Percentiles rank a stretch among this genome's conserved stretches.
Conservation (phyloP, 1,284 basidiomycete genomes). For the Ganoderma sinense region DNA sequence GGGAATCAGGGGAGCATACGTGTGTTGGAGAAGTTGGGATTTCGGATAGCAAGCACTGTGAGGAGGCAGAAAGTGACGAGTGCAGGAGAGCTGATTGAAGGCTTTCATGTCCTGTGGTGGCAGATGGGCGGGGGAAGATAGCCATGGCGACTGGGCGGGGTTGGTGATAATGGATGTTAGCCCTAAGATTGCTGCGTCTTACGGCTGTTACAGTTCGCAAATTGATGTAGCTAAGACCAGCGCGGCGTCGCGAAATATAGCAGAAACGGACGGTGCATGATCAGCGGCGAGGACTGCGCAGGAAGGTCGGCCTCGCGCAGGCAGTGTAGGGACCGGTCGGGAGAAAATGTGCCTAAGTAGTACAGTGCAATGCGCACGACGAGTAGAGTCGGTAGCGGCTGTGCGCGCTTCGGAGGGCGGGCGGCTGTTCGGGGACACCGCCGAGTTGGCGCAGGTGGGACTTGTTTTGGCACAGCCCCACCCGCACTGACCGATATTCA, state of each 20-base stretch:
- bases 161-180: background rate
- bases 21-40: conserved; percentile 73
- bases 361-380: background rate
- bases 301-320: background rate
- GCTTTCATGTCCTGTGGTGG: conserved; percentile 39
- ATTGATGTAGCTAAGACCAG: background rate
- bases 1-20: conserved; percentile 64
- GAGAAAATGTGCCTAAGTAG: background rate
- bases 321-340: background rate
- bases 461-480: background rate
- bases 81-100: conserved; percentile 32
- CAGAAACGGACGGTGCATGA: background rate
- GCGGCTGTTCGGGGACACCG: background rate
- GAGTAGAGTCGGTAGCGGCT: background rate
- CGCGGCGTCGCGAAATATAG: background rate
- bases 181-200: background rate
- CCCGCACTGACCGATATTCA: background rate
- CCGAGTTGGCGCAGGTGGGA: background rate
- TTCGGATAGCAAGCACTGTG: conserved; percentile 49
- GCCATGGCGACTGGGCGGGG: background rate
- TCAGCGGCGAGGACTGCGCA: background rate
- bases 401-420: background rate
- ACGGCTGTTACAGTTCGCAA: background rate
- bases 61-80: conserved; percentile 42
- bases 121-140: conserved; percentile 14